Conservation (phyloP, 495 filamentous ascomycete species). For the Daldinia concentrica region DNA sequence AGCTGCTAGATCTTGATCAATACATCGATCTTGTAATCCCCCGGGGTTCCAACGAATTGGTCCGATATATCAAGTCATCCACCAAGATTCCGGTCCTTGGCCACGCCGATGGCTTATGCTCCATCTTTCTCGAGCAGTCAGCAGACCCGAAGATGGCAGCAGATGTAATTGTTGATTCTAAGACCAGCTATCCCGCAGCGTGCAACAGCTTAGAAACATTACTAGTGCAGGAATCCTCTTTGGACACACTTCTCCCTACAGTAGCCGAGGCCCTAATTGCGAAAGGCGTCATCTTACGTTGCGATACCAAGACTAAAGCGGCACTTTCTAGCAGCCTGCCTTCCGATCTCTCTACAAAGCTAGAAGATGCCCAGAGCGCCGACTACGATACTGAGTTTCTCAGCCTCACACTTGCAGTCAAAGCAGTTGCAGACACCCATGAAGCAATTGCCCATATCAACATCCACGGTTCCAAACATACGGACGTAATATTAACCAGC, state of each 20-base stretch:
- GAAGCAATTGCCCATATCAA: constrained; percentile 91
- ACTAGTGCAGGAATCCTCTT: constrained; percentile 79
- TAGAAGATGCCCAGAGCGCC: constrained; percentile 69
- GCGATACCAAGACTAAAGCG: constrained; percentile 73
- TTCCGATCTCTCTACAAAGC: constrained; percentile 43
- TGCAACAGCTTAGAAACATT: constrained; percentile 94
- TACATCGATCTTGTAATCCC: constrained; percentile 96
- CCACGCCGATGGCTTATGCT: constrained; percentile 94
- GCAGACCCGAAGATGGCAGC: constrained; percentile 76
- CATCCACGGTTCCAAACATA: constrained; percentile 90
- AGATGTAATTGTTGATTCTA: constrained; percentile 88
- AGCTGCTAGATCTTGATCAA: constrained; percentile 81
- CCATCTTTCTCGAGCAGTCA: constrained; percentile 84
- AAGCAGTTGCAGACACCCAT: constrained; percentile 72
- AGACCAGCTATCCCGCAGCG: constrained; percentile 93
- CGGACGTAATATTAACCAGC: constrained; percentile 86
- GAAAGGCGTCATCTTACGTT: constrained; percentile 85
- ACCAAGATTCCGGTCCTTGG: constrained; percentile 96
- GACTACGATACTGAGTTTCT: constrained; percentile 94
- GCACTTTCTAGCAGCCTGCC: constrained; percentile 60
- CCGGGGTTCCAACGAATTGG: constrained; percentile 90
- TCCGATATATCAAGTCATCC: constrained; percentile 85
- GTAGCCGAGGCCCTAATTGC: constrained; percentile 75
- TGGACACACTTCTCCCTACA: constrained; percentile 71
- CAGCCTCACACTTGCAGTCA: constrained; percentile 83